Percentiles rank a stretch among this genome's conserved stretches.
phyloP scores from a whole-genome alignment of 768 basidiomycete species.

The Suillus spraguei region DNA sequence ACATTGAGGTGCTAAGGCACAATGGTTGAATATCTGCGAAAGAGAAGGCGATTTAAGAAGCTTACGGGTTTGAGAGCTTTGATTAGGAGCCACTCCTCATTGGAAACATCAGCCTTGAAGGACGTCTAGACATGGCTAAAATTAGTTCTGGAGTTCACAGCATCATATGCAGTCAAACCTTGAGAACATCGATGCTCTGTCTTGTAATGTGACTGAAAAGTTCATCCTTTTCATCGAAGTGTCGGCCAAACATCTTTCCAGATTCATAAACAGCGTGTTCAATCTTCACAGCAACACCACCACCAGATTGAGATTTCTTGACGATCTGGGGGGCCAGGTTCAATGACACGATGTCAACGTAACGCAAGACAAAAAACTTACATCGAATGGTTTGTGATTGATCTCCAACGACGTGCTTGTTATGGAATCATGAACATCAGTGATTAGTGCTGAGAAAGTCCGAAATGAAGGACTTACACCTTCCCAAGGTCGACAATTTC shows the following conservation, averaged over 20 bases:
- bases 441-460: conserved; percentile 9
- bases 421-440: conserved; percentile 8
- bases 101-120: conserved; percentile 87
- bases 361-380: conserved; percentile 34
- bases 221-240: conserved; percentile 96
- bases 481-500: conserved; percentile 92
- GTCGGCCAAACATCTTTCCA: conserved; percentile 93
- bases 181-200: conserved; percentile 93
- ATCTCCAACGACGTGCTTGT: conserved; percentile 92
- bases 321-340: conserved; percentile 55
- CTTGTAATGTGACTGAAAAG: conserved; percentile 88
- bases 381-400: conserved; percentile 89
- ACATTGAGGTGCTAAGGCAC: conserved; percentile 41
- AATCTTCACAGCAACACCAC: conserved; percentile 97
- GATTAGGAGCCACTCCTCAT: conserved; percentile 93
- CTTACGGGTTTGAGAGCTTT: conserved; percentile 81
- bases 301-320: conserved; percentile 94
- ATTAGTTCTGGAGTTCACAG: conserved; percentile 12
- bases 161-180: conserved; percentile 49
- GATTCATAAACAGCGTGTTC: conserved; percentile 97
- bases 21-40: conserved; percentile 6
- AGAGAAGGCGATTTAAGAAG: neutral
- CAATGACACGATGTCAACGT: neutral
- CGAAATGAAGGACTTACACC: conserved; percentile 59
- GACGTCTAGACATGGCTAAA: conserved; percentile 51